phyloP scores from a whole-genome alignment of 345 rosid species.

The Passiflora organensis region DNA sequence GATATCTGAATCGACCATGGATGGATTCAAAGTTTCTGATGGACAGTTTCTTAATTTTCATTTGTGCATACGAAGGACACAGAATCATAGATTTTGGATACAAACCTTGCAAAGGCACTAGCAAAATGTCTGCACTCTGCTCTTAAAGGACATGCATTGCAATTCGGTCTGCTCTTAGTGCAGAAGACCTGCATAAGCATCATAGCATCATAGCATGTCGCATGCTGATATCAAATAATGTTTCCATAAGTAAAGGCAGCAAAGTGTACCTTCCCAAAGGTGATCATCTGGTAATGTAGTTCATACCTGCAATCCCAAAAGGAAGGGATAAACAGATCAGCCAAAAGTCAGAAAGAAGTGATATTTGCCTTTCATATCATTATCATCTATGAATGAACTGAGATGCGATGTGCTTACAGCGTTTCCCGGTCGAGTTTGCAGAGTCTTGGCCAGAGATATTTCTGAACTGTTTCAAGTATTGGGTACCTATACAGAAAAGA shows the following conservation, averaged over 20 bases:
- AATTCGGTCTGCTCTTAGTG: slow-evolving; percentile 85
- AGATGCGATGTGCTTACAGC: slow-evolving; percentile 46
- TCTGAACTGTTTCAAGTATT: slow-evolving; percentile 78
- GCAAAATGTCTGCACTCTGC: slow-evolving; percentile 97
- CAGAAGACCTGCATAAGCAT: slow-evolving; percentile 76
- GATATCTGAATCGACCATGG: no score
- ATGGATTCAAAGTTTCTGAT: not conserved
- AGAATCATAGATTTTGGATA: slow-evolving; percentile 5
- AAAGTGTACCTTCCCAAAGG: slow-evolving; percentile 85
- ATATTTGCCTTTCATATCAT: not conserved
- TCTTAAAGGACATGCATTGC: slow-evolving; percentile 98
- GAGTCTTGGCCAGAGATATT: slow-evolving; percentile 93
- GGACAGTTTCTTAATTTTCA: slow-evolving; percentile 1
- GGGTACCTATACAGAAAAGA: slow-evolving; percentile 57
- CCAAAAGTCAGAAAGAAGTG: not conserved
- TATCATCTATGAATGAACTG: not conserved
- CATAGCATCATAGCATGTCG: slow-evolving; percentile 14
- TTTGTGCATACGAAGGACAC: not conserved
- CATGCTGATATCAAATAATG: not conserved
- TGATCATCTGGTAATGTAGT: slow-evolving; percentile 90
- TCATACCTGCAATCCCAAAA: slow-evolving; percentile 58
- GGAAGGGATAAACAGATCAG: slow-evolving; percentile 15
- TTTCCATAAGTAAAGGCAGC: not conserved
- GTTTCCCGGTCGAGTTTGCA: slow-evolving; percentile 88
- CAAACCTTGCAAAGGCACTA: slow-evolving; percentile 96